Conservation (phyloP, 345 rosid species). For the Arabis alpina region DNA sequence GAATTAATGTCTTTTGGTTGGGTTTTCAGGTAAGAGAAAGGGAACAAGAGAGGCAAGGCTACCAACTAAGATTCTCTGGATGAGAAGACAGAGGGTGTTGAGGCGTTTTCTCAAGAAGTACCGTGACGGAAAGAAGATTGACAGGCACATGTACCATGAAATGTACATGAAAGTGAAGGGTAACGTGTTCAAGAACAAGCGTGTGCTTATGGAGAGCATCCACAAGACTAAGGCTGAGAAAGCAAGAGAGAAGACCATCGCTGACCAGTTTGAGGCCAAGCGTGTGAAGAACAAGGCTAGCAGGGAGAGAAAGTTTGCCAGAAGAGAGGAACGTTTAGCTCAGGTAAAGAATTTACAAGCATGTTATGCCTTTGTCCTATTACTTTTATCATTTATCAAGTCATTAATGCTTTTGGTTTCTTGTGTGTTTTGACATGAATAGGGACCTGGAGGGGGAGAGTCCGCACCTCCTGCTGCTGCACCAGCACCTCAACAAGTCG, state of each 20-base stretch:
- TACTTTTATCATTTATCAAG: too few relatives aligned
- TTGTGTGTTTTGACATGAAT: too few relatives aligned
- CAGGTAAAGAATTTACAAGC: constrained; percentile 43
- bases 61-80: constrained; percentile 77
- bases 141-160: constrained; percentile 83
- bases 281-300: constrained; percentile 79
- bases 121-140: constrained; percentile 75
- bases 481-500: too few relatives aligned
- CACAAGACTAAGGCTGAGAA: constrained; percentile 79
- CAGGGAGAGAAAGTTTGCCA: constrained; percentile 72
- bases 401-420: too few relatives aligned
- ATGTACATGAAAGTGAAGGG: constrained; percentile 90
- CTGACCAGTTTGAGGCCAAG: constrained; percentile 79
- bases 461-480: too few relatives aligned
- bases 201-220: constrained; percentile 81
- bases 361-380: neutral
- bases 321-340: constrained; percentile 74
- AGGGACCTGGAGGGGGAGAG: too few relatives aligned
- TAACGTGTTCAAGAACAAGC: constrained; percentile 76
- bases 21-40: constrained; percentile 67
- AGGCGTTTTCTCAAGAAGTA: constrained; percentile 66
- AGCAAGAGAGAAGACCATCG: constrained; percentile 71
- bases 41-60: constrained; percentile 85
- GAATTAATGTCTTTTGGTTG: neutral
- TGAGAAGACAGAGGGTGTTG: constrained; percentile 74